These are phyloP conservation scores for Apiotrichum siamense DNA, from an alignment of 1,284 basidiomycete species.

Conservation along the genomic window DNA sequence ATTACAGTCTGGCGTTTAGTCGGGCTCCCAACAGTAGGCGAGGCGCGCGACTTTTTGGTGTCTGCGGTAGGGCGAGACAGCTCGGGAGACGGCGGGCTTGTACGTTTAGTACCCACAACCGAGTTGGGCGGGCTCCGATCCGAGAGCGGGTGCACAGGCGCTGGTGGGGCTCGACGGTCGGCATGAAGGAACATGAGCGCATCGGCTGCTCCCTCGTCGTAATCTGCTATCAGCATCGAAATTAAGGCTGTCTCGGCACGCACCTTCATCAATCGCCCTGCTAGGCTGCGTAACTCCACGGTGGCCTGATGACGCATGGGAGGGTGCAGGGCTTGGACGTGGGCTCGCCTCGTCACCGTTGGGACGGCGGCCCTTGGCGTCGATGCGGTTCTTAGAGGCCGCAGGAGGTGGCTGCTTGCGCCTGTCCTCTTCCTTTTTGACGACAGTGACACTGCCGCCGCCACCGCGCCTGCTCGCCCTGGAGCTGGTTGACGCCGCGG, in stretches of 20 bases:
- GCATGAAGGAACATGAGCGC: constrained; percentile 46
- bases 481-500: constrained; percentile 33
- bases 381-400: neutral
- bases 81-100: constrained; percentile 28
- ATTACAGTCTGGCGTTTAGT: constrained; percentile 30
- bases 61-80: constrained; percentile 12
- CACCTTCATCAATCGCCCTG: constrained; percentile 1
- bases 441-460: neutral
- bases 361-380: neutral
- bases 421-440: constrained; percentile 10
- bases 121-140: constrained; percentile 7
- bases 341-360: constrained; percentile 12
- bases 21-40: constrained; percentile 10
- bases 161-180: constrained; percentile 23
- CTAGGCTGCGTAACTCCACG: neutral
- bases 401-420: neutral
- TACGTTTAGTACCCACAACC: constrained; percentile 23
- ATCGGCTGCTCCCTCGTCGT: constrained; percentile 44
- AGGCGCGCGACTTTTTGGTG: constrained; percentile 28
- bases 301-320: neutral
- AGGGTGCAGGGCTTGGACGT: constrained; percentile 12
- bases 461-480: constrained; percentile 11
- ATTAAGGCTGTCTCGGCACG: neutral
- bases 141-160: constrained; percentile 9
- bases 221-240: constrained; percentile 27